Evolutionary conservation across 306 rosid species (phyloP), one percentile per base, ranked within the genome.

Genomic region (Cucumis cinereus): DNA sequence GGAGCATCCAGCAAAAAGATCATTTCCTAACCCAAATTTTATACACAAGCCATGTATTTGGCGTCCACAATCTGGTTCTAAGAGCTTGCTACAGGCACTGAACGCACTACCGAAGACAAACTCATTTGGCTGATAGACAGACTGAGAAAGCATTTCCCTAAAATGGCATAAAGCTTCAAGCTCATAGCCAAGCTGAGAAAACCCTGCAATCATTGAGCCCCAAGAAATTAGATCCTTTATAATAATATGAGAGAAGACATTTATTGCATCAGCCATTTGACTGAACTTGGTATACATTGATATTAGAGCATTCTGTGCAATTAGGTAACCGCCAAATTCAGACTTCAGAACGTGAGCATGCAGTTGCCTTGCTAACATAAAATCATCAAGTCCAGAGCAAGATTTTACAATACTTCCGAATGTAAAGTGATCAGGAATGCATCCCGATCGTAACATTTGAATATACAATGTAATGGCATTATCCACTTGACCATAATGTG

Each of bases 171-270:
- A 84, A 64, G 93, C 93, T 80, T 92, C 88, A n/a, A 80, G 72
- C 63, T 81, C 88, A 82, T 82, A 85, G 60, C 91, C 91, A 74
- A 85, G 88, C 79, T 84, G 96, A 20, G 93, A 83, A 81, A 83
- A 87, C 73, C 96, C 97, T 3, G 88, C 81, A 80, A 88, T 89
- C 84, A 92, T 89, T 50, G 96, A 87, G 23, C 93, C 82, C 96
- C 93, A 89, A 36, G 97, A 88, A 79, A 92, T 83, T 77, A 92
- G 86, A 84, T 92, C 93, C 87, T 85, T 92, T 6, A 50, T 67
- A 40, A 62, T 64, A 75, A 85, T 87, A 84, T 24, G 81, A 14
- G 85, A 59, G 79, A 92, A 92, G 38, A 89, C 85, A 78, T 64
- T 73, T 10, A 60, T 83, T 30, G 97, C 96, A n/a, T 83, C 80